Percentiles rank a stretch among this genome's conserved stretches.
phyloP scores from a whole-genome alignment of 1,284 basidiomycete genomes.

The Jaminaea rosea region DNA sequence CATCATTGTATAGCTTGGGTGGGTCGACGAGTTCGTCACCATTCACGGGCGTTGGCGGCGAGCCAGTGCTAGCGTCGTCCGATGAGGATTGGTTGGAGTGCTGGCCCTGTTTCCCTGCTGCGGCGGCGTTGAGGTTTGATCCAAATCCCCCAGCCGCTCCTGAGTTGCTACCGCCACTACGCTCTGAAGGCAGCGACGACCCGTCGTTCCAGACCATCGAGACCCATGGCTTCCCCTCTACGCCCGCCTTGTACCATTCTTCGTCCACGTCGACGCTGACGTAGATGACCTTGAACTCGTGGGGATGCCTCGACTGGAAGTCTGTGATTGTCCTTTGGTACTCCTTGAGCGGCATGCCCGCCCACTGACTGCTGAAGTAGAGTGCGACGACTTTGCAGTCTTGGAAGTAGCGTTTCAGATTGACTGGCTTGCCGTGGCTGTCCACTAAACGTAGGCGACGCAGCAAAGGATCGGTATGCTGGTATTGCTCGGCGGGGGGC shows the following conservation, averaged over 20 bases:
- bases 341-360: constrained; percentile 24
- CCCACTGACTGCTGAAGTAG: constrained; percentile 47
- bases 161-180: background rate
- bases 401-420: constrained; percentile 38
- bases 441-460: constrained; percentile 45
- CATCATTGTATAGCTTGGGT: constrained; percentile 30
- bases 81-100: too few species aligned
- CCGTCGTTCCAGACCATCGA: constrained; percentile 49
- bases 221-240: constrained; percentile 42
- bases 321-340: constrained; percentile 30
- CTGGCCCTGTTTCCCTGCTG: too few species aligned
- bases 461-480: constrained; percentile 47
- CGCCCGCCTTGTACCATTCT: constrained; percentile 40
- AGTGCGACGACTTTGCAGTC: constrained; percentile 46
- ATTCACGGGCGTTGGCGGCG: constrained; percentile 11
- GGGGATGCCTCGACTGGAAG: constrained; percentile 36
- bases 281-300: constrained; percentile 47
- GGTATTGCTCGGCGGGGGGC: constrained; percentile 39
- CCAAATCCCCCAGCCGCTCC: background rate
- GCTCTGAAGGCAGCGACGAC: constrained; percentile 18
- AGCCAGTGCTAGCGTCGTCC: too few species aligned
- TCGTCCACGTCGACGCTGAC: constrained; percentile 46
- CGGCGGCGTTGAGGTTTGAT: too few species aligned
- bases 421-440: constrained; percentile 33
- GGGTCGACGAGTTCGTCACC: constrained; percentile 13